Percentiles rank a stretch among this genome's conserved stretches.
phyloP scores from a whole-genome alignment of 2,329 filamentous ascomycete species.

The Pseudogymnoascus pannorum region DNA sequence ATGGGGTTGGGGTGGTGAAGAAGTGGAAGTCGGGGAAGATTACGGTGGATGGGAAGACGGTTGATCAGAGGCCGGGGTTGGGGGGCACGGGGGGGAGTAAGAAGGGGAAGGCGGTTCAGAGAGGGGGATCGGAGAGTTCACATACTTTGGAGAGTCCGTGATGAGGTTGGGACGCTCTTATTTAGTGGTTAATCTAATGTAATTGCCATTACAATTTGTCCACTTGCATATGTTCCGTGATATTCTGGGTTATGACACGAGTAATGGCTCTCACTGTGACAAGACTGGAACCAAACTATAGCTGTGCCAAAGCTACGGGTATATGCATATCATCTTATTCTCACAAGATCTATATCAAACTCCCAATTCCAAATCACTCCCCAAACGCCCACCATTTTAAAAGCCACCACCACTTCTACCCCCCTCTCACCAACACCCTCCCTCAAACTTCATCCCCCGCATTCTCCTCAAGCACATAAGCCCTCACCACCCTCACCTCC shows the following conservation, averaged over 20 bases:
- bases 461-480: slow-evolving; percentile 53
- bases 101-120: background rate
- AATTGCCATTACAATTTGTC: background rate
- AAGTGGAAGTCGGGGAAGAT: slow-evolving; percentile 10
- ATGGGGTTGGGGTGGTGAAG: background rate
- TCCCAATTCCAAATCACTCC: background rate
- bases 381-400: background rate
- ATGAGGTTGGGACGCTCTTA: background rate
- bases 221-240: background rate
- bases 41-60: slow-evolving; percentile 10
- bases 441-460: slow-evolving; percentile 33
- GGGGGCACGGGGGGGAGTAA: background rate
- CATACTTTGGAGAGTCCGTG: background rate
- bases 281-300: background rate
- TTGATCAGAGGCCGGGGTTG: background rate
- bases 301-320: background rate
- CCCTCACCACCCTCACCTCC: slow-evolving; percentile 71
- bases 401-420: background rate
- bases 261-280: background rate
- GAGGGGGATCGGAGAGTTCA: background rate
- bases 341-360: background rate
- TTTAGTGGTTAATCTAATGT: background rate
- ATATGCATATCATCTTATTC: background rate
- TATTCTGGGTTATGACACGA: background rate
- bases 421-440: background rate